Base-by-base conservation (phyloP, 2,329 filamentous ascomycete genomes). In the Lecanosticta acicola region DNA sequence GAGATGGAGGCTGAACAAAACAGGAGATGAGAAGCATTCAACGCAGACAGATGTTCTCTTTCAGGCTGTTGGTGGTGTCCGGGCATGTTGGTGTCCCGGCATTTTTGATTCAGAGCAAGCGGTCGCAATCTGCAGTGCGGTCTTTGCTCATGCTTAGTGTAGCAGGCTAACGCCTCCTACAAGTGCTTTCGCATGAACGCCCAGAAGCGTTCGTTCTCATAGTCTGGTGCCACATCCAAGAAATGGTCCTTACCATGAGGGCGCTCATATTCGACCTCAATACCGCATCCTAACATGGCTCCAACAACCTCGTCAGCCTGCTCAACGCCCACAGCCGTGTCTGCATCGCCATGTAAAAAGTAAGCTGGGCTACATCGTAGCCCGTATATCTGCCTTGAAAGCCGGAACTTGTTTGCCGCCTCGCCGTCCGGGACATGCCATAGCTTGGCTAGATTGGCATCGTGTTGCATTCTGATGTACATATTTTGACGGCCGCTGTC, bases 271-370 rank as follows among this genome's bases (percentile, higher is more conserved):
- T 49, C 21, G 8, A 62, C 54, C 20, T 55, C 52, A 26, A 61
- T 35, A 1, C 55, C 58, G 34, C 49, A 51, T 2, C 58, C 59
- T 3, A 55, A 32, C 51, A 61, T 58, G 2, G 56, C 59, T 17
- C 59, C 60, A 3, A 63, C 60, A 1, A 59, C 57, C 41, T 62
- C 59, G 48, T 63, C 60, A 1, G 50, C 51, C 45, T 62, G 59
- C 35, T 63, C 60, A 7, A 61, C 53, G 5, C 59, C 60, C 9
- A 61, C 57, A 20, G 50, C 55, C n/a, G 43, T 45, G 46, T 59
- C 58, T 14, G 54, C 54, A 49, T 60, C 59, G 3, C 59, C 60
- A 33, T 60, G 58, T 13, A 61, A 45, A n/a, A 61, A 50, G 46
- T 62, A 63, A 16, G 59, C 46, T 11, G 60, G 60, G 14, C 55